Base-by-base conservation (phyloP, 257 asterid genomes). In the Ballota nigra region DNA sequence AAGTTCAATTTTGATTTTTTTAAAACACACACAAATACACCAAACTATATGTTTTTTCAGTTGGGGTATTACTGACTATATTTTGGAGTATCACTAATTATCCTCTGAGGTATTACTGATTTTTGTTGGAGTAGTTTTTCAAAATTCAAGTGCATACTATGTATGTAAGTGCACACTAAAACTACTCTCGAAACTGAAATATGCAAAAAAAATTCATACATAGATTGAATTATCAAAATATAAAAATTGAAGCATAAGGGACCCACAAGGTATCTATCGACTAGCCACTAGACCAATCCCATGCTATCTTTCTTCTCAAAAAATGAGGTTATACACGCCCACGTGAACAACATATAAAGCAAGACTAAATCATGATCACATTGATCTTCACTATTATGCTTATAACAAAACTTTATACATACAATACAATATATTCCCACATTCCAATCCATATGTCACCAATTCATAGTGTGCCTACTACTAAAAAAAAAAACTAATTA, bases 281-380 rank as follows among this genome's bases (percentile, higher is more conserved):
- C 29, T 41, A 12, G 26, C 57, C 36, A 71, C 68, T 36, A 10
- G 33, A 5, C 38, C 60, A 24, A 73, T 12, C 73, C 81, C 77
- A 68, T 67, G 52, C 65, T 49, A 34, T 28, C 58, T 29, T 33
- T 53, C 13, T 23, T 68, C 49, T 7, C 29, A 24, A 68, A 45
- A 69, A 38, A 56, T 36, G 64, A 56, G 24, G 29, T 28, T 28
- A 18, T 41, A 58, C 3, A 26, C 73, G 59, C 64, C 63, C 79
- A 68, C 75, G 79, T 75, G 79, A 68, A 43, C 74, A 57, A 66
- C 41, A 56, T 18, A 41, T n/a, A 63, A 73, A 56, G 72, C 73
- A 74, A 66, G 34, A 12, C 24, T 19, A 66, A 60, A 36, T 19
- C 69, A 71, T n/a, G 20, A 71, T 51, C 63, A 62, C 53, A 19